phyloP scores from a whole-genome alignment of 371 early-diverging fungal species.

The Smittium mucronatum region DNA sequence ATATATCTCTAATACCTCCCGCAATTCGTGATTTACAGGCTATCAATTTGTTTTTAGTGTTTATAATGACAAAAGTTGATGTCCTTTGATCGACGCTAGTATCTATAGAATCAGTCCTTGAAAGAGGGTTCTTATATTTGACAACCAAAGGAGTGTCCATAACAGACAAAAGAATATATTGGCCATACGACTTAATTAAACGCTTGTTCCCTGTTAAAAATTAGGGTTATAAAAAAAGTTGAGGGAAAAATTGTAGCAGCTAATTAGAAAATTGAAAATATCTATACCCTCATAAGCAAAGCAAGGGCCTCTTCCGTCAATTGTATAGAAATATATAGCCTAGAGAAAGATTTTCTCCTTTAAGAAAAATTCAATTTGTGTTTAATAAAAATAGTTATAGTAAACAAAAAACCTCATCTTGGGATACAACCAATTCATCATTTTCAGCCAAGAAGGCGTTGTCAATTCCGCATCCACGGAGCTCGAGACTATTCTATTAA shows the following conservation, averaged over 20 bases:
- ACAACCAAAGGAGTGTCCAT: constrained; percentile 30
- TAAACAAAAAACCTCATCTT: constrained; percentile 80
- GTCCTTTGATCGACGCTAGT: too few relatives aligned
- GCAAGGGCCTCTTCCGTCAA: constrained; percentile 85
- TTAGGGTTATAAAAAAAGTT: too few relatives aligned
- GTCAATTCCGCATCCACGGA: constrained; percentile 67
- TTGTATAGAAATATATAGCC: constrained; percentile 74
- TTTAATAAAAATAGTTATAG: too few relatives aligned
- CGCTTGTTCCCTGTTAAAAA: too few relatives aligned
- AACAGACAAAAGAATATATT: constrained; percentile 27
- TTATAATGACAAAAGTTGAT: constrained; percentile 72
- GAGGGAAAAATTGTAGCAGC: too few relatives aligned
- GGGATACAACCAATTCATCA: constrained; percentile 67
- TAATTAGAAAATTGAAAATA: constrained; percentile 19
- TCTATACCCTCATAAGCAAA: constrained; percentile 58
- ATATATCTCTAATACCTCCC: constrained; percentile 50
- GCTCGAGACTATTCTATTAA: constrained; percentile 54
- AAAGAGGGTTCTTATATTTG: constrained; percentile 35
- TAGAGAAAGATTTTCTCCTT: too few relatives aligned
- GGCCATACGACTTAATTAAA: constrained; percentile 20
- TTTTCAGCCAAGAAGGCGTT: constrained; percentile 59
- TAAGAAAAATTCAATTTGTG: too few relatives aligned
- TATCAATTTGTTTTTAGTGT: constrained; percentile 77
- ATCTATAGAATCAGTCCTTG: too few relatives aligned
- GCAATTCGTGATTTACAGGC: constrained; percentile 58